Conservation (phyloP, 2,329 filamentous ascomycete genomes). For the Botrytis squamosa region DNA sequence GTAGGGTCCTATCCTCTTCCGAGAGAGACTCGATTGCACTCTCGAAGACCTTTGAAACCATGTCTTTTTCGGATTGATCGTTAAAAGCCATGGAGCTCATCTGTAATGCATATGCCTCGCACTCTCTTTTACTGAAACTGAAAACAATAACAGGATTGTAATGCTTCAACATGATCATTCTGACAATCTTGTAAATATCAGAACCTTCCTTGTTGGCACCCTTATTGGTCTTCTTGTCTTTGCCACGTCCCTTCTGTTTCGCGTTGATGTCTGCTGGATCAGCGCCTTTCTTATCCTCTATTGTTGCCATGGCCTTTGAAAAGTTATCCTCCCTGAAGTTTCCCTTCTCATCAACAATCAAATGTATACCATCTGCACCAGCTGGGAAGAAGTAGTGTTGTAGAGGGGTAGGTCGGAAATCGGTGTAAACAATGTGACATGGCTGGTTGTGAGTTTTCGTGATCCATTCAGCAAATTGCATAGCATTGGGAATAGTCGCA, state of each 20-base stretch:
- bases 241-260: conserved; percentile 81
- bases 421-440: conserved; percentile 98
- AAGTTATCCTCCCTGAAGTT: conserved; percentile 97
- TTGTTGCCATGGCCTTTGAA: conserved; percentile 88
- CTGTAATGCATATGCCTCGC: conserved; percentile 83
- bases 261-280: conserved; percentile 78
- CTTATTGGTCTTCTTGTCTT: conserved; percentile 89
- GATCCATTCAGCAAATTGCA: conserved; percentile 99
- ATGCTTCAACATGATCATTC: conserved; percentile 97
- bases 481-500: conserved; percentile 96
- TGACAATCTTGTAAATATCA: conserved; percentile 96
- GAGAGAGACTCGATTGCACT: conserved; percentile 91
- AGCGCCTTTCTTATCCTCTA: conserved; percentile 82
- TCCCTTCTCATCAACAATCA: conserved; percentile 96
- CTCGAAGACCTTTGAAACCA: conserved; percentile 91
- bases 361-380: conserved; percentile 86
- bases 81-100: conserved; percentile 91
- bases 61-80: conserved; percentile 88
- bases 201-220: conserved; percentile 71
- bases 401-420: conserved; percentile 92
- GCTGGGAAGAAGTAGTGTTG: conserved; percentile 98
- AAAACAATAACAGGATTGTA: conserved; percentile 99
- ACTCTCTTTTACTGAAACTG: conserved; percentile 98
- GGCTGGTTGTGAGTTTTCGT: conserved; percentile 96
- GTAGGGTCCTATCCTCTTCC: conserved; percentile 83